Conservation (phyloP, 495 filamentous ascomycete species). For the Neurospora sp. region DNA sequence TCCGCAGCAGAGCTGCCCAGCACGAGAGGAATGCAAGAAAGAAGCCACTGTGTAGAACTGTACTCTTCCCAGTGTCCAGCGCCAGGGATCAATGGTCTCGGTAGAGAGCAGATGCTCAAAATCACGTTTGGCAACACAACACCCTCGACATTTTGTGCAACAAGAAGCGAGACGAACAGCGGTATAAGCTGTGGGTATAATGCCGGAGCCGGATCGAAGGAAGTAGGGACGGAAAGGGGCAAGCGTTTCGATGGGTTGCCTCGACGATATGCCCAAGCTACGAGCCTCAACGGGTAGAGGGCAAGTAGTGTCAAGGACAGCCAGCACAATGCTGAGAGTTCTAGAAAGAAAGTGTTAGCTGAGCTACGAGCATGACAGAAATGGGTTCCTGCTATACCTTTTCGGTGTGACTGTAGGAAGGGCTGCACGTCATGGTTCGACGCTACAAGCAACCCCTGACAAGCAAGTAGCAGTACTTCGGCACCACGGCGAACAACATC, state of each 20-base stretch:
- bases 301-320: slow-evolving; percentile 17
- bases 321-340: slow-evolving; percentile 16
- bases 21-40: slow-evolving; percentile 48
- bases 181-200: slow-evolving; percentile 77
- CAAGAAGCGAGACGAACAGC: slow-evolving; percentile 63
- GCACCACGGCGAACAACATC: slow-evolving; percentile 31
- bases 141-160: slow-evolving; percentile 46
- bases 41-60: slow-evolving; percentile 60
- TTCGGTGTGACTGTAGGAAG: slow-evolving; percentile 14
- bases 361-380: no score
- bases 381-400: background rate
- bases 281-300: slow-evolving; percentile 38
- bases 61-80: slow-evolving; percentile 41
- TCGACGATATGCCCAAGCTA: slow-evolving; percentile 30
- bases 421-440: slow-evolving; percentile 21
- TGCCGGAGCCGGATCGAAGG: slow-evolving; percentile 85
- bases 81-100: slow-evolving; percentile 59
- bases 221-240: slow-evolving; percentile 47
- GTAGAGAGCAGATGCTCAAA: slow-evolving; percentile 68
- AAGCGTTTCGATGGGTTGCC: slow-evolving; percentile 25
- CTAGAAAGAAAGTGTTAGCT: slow-evolving; percentile 6
- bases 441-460: slow-evolving; percentile 28
- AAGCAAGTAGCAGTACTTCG: slow-evolving; percentile 36
- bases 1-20: slow-evolving; percentile 22
- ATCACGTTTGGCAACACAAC: slow-evolving; percentile 69